These are phyloP conservation scores for Dioscorea dumetorum DNA, from an alignment of 106 monocot species.

Conservation along the genomic window DNA sequence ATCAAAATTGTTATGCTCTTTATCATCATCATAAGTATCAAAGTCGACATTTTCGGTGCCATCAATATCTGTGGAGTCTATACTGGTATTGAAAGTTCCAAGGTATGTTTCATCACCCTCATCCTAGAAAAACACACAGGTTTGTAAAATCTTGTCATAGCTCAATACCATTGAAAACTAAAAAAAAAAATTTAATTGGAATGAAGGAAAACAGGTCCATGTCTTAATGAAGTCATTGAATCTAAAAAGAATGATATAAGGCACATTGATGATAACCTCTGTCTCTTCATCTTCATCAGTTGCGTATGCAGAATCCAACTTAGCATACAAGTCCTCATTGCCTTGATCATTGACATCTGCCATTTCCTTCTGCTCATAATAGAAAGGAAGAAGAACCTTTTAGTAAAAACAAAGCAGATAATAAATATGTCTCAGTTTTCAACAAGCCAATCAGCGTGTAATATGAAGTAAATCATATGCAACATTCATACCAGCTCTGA, in stretches of 20 bases:
- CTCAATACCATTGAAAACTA: not conserved
- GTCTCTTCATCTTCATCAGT: slow-evolving; percentile 70
- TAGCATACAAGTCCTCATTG: slow-evolving; percentile 68
- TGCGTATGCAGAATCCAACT: slow-evolving; percentile 58
- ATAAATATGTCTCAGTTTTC: not conserved
- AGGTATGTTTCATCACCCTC: slow-evolving; percentile 56
- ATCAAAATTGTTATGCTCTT: not conserved
- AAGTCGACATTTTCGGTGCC: not conserved
- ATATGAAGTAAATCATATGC: not conserved
- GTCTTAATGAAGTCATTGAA: not conserved
- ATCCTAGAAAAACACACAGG: slow-evolving; percentile 27
- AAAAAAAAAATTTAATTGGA: no score
- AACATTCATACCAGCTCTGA: slow-evolving; percentile 58
- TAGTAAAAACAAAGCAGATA: not conserved
- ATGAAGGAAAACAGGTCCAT: no score
- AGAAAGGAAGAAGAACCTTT: not conserved
- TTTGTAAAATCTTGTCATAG: not conserved
- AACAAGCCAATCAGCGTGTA: no score
- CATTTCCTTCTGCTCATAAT: slow-evolving; percentile 47
- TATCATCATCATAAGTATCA: not conserved
- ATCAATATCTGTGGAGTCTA: not conserved
- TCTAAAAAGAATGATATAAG: not conserved
- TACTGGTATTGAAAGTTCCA: slow-evolving; percentile 19
- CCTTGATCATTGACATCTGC: slow-evolving; percentile 60
- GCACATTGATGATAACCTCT: slow-evolving; percentile 37